Conservation (phyloP, 2,329 filamentous ascomycete genomes). For the Claviceps capensis region DNA sequence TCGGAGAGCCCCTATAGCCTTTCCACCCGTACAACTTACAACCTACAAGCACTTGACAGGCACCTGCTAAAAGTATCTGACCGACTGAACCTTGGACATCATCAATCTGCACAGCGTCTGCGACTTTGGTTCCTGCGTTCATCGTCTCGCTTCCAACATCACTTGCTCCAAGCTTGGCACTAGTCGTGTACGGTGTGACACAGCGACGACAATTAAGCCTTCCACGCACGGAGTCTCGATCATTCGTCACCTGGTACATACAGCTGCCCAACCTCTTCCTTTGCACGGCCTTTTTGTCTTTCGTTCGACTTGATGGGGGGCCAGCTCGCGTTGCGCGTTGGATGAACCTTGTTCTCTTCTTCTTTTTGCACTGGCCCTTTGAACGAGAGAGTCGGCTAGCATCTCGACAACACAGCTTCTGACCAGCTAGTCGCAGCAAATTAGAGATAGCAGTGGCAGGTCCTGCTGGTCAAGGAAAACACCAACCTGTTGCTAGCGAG, state of each 20-base stretch:
- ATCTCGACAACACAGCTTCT: not conserved
- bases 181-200: not conserved
- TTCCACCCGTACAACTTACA: not conserved
- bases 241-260: not conserved
- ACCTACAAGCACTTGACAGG: not conserved
- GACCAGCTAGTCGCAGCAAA: not conserved
- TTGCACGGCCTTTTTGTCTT: not conserved
- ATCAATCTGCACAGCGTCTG: not conserved
- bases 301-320: not conserved
- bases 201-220: not conserved
- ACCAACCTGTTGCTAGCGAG: not conserved
- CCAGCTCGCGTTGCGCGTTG: not conserved
- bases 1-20: not conserved
- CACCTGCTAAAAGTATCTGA: not conserved
- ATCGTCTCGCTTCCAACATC: not conserved
- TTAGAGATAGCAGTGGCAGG: not conserved
- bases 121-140: not conserved
- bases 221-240: not conserved
- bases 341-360: not conserved
- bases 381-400: not conserved
- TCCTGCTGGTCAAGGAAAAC: not conserved
- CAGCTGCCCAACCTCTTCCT: not conserved
- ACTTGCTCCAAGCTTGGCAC: not conserved
- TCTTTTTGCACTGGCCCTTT: not conserved
- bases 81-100: not conserved